Evolutionary conservation across 2,329 filamentous ascomycete genomes (phyloP), one percentile per base, ranked within the genome.

Genomic region (Penicillium olsonii): DNA sequence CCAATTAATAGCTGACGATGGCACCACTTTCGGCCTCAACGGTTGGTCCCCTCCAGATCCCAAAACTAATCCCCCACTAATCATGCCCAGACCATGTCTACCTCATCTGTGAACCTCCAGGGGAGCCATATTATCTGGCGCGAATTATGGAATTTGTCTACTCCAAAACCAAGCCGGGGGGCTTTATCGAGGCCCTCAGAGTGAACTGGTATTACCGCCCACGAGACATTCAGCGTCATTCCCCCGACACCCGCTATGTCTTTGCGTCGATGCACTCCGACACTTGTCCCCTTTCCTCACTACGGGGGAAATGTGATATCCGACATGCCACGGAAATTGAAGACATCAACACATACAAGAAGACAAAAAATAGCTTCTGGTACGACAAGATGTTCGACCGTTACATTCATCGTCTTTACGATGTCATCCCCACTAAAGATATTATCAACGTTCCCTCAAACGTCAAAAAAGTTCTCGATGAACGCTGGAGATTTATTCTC

Each of bases 221-320:
- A 48, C 91, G 94, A 72, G 94, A 99, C 74, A 95, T 97, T 66
- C 89, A 90, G 60, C 89, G 92, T 61, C 94, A 92, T 75, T 87
- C 89, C 61, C 87, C 88, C 69, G 94, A 99, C 77, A 92, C 89
- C 52, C 88, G 94, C 54, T 80, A 92, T 63, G 84, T 99, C 44
- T 96, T 92, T 73, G 92, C 91, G 55, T 96, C 94, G 24, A 99
- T 99, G 94, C 94, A 99, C 73, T 97, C 94, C 20, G 94, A 99
- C 76, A 87, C 91, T 54, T 95, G 90, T 68, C 94, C 94, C 50
- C 79, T 99, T 63, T 91, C 91, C 42, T 90, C 94, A 38, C 78
- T 99, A 61, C 90, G 94, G 65, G 94, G 94, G 60, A 96, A 95
- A 75, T 97, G 92, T 72, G 84, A 87, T 57, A 94, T 99, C 69